phyloP scores from a whole-genome alignment of 2,329 filamentous ascomycete species.

The Arthroderma sp. region DNA sequence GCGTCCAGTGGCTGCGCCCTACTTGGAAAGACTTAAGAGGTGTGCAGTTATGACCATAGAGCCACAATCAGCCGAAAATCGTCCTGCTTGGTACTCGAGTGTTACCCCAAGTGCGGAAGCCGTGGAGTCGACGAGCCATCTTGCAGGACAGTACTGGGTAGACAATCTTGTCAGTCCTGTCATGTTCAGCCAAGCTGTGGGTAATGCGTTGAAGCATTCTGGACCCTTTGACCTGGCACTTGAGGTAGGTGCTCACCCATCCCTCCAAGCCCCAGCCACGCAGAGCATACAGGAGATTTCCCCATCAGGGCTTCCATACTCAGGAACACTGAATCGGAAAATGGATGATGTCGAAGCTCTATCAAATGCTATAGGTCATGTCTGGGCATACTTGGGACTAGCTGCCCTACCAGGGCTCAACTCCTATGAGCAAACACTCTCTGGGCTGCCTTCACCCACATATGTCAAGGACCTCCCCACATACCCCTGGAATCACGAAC shows the following conservation, averaged over 20 bases:
- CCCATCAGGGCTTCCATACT: conserved; percentile 9
- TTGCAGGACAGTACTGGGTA: conserved; percentile 2
- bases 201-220: not conserved
- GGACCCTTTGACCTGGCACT: conserved; percentile 5
- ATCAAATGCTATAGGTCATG: conserved; percentile 9
- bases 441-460: not conserved
- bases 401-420: not conserved
- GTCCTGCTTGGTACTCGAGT: not conserved
- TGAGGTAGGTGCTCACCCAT: conserved; percentile 16
- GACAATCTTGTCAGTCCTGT: conserved; percentile 5
- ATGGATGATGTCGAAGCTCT: conserved; percentile 13
- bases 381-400: conserved; percentile 7
- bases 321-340: conserved; percentile 13
- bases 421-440: too few relatives aligned
- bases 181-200: not conserved
- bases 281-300: conserved; percentile 7
- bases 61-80: too few relatives aligned
- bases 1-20: conserved; percentile 13
- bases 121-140: too few relatives aligned
- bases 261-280: conserved; percentile 13
- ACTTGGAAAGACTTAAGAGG: conserved; percentile 7
- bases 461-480: conserved; percentile 9
- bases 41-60: too few relatives aligned
- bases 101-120: not conserved
- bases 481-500: conserved; percentile 14